Base-by-base conservation (phyloP, 805 yeast species). In the Priceomyces fermenticarens region DNA sequence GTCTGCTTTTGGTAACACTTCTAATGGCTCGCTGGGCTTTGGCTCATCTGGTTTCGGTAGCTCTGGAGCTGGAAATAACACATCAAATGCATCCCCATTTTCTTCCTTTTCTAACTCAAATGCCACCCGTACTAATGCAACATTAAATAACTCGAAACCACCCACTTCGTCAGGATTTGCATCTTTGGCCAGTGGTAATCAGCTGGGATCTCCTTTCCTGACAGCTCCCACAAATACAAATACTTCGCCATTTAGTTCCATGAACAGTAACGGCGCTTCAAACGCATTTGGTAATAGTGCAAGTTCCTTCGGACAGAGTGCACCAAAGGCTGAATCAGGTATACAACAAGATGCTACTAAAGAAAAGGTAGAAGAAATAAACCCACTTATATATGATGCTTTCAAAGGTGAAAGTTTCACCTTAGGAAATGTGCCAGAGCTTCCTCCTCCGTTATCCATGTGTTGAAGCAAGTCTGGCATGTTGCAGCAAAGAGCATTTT, bases 391-490 rank as follows among this genome's bases (percentile, higher is more conserved):
- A 0, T 36, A 66, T 8, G 65, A 61, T 4, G 72, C 73, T 15
- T 88, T 85, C 55, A 55, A 69, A 45, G 67, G 76, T 1, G 48
- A 53, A 0, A 39, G 44, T 3, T 85, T 85, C 48, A 54, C 59
- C n/a, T 51, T 85, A 26, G 91, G 90, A 0, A 60, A 62, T 17
- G 78, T 85, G 2, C 95, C 95, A 0, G 91, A 84, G 43, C 51
- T 78, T 4, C 80, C 88, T 2, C 93, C 95, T 4, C 89, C 93
- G 2, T 14, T 36, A 14, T 29, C 42, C 16, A 39, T 52, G 12
- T 46, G 54, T 37, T 35, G 25, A 33, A 15, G 9, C 32, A 14
- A 32, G 17, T 10, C 25, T n/a, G n/a, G 10, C 16, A 32, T 32
- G 16, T 12, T 14, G 16, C 12, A 32, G 10, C 12, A 32, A n/a